Evolutionary conservation across 139 green algal species (phyloP).

Genomic region (Pycnococcus provasolii): DNA sequence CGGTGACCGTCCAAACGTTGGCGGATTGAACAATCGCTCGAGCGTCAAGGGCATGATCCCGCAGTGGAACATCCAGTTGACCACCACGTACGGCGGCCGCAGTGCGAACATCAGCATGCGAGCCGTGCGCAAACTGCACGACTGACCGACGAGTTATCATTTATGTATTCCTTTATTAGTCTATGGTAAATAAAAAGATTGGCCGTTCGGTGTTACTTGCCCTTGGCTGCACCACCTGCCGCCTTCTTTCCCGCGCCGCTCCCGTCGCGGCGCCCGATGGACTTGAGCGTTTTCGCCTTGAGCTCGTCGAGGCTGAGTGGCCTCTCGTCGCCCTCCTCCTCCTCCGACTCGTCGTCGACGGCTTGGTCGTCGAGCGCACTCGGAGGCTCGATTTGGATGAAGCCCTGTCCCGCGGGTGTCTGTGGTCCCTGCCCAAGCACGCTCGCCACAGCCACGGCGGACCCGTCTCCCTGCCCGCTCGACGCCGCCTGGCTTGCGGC

Average conservation of each 20-base stretch:
- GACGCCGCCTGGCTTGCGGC: neutral
- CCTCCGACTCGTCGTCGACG: neutral
- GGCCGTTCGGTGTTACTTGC: too few species aligned
- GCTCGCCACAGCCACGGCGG: neutral
- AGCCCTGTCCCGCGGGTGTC: neutral
- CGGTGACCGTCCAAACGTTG: too few species aligned
- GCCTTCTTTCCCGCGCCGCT: neutral
- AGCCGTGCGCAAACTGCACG: too few species aligned
- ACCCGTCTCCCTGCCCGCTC: neutral
- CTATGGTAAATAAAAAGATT: too few species aligned
- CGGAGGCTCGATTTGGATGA: conserved; percentile 11
- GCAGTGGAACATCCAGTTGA: too few species aligned
- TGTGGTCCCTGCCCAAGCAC: conserved; percentile 21
- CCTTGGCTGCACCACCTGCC: too few species aligned
- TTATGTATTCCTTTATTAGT: too few species aligned
- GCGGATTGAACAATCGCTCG: too few species aligned
- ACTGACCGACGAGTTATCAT: too few species aligned
- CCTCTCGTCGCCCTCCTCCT: conserved; percentile 16
- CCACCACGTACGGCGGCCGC: too few species aligned
- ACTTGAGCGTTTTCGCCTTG: conserved; percentile 1
- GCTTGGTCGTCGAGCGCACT: conserved; percentile 8
- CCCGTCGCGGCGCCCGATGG: neutral
- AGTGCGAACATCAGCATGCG: too few species aligned
- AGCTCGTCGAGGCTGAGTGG: conserved; percentile 27
- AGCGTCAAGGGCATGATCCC: too few species aligned